A percentile compares a stretch with the other conserved stretches of the same genome.
Evolutionary conservation across 1,139 yeast species (phyloP).

Genomic region (Blastobotrys arbuscula): DNA sequence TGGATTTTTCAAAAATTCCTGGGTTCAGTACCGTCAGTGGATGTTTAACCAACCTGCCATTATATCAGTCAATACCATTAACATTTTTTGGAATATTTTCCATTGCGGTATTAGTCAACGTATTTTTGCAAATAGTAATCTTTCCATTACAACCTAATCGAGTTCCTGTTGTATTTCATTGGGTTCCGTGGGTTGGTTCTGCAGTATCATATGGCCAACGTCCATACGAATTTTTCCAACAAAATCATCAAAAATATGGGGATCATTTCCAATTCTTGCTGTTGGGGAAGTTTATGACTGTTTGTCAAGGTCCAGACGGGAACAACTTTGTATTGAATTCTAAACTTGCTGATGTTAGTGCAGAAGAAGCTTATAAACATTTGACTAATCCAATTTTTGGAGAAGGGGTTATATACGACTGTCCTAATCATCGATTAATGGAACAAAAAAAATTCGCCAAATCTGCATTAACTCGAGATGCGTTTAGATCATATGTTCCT

Average conservation of each 20-base stretch:
- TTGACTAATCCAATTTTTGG: constrained; percentile 97
- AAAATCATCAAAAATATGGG: constrained; percentile 76
- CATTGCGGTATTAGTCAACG: constrained; percentile 48
- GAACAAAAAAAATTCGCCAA: constrained; percentile 98
- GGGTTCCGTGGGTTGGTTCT: constrained; percentile 95
- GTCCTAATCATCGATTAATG: constrained; percentile 90
- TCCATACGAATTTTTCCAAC: constrained; percentile 83
- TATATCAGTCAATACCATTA: constrained; percentile 27
- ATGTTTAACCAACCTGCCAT: constrained; percentile 21
- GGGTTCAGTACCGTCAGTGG: neutral
- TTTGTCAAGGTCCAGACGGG: constrained; percentile 93
- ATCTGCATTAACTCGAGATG: constrained; percentile 77
- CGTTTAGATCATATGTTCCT: constrained; percentile 84
- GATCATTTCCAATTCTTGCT: constrained; percentile 86
- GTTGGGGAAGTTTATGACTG: constrained; percentile 91
- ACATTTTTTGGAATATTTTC: constrained; percentile 27
- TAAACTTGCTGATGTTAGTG: constrained; percentile 82
- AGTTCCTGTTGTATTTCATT: constrained; percentile 80
- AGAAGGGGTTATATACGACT: constrained; percentile 93
- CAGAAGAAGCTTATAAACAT: constrained; percentile 93
- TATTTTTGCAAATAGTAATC: constrained; percentile 65
- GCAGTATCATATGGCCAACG: constrained; percentile 85
- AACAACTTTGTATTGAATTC: constrained; percentile 95
- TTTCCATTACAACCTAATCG: constrained; percentile 50
- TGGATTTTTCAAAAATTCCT: neutral